phyloP scores from a whole-genome alignment of 164 flowering plant species.

The Piper betle region DNA sequence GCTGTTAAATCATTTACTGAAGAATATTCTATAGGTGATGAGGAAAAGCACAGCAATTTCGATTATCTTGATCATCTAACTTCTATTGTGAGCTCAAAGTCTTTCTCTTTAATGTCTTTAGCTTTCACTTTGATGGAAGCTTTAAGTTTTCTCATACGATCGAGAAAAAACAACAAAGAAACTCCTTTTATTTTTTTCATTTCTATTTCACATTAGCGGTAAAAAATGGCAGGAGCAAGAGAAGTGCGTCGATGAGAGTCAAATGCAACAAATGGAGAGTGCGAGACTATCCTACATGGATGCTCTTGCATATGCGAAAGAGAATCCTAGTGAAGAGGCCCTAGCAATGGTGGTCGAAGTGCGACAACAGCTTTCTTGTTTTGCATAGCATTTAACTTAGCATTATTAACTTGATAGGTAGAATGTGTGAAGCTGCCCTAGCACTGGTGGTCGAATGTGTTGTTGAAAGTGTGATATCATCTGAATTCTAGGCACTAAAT shows the following conservation, averaged over 20 bases:
- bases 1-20: slow-evolving; percentile 39
- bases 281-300: slow-evolving; percentile 60
- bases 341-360: slow-evolving; percentile 52
- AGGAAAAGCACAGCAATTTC: slow-evolving; percentile 31
- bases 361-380: slow-evolving; percentile 53
- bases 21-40: slow-evolving; percentile 14
- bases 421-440: too few species aligned
- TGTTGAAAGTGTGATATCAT: too few species aligned
- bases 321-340: slow-evolving; percentile 74
- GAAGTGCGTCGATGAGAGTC: slow-evolving; percentile 44
- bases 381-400: too few species aligned
- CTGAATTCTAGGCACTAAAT: too few species aligned
- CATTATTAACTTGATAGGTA: too few species aligned
- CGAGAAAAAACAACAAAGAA: too few species aligned
- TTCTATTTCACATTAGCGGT: not conserved
- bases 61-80: too few species aligned
- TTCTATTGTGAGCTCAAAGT: slow-evolving; percentile 30
- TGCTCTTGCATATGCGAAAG: slow-evolving; percentile 62
- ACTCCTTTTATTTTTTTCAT: not conserved
- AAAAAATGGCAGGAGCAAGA: slow-evolving; percentile 10
- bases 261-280: slow-evolving; percentile 53
- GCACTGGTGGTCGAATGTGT: too few species aligned
- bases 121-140: slow-evolving; percentile 1
- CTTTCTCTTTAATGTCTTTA: slow-evolving; percentile 1
- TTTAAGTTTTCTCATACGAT: not conserved